Base-by-base conservation (phyloP, 1,139 yeast species). In the Pichia inconspicua region DNA sequence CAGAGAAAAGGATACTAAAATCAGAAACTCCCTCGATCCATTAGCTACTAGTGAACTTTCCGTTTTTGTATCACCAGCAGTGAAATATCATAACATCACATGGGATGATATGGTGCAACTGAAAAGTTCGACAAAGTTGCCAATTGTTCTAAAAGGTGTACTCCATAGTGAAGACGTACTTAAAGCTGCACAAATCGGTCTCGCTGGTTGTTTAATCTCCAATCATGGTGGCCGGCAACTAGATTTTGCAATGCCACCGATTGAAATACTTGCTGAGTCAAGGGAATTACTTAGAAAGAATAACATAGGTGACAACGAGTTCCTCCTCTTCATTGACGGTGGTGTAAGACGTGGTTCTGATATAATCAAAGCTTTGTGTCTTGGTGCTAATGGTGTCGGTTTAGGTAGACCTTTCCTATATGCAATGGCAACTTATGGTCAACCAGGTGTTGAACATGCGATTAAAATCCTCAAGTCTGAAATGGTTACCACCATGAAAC, bases 211-310 rank as follows among this genome's bases (percentile, higher is more conserved):
- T 39, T 75, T 83, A 0, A 60, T 83, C 32, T 81, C 88, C 7
- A 82, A 82, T 58, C 89, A 83, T 61, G 90, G 90, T 49, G 90
- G 90, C 46, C 68, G 90, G 54, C 89, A 83, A 60, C 66, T 83
- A 50, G 90, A 83, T 57, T 81, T 73, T 56, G 70, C 85, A 1
- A 74, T 77, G 58, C 81, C 87, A 0, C 86, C 89, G 11, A 68
- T 83, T 34, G 88, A 83, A 62, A 78, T 82, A 2, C 67, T 83
- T 43, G 82, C 83, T 1, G 86, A 82, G 58, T 73, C 80, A 17
- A 76, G 74, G 69, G 84, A 84, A 19, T 62, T 70, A 2, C 63
- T 82, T 67, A 75, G 69, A 59, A 60, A 77, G 62, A 64, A 68
- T 48, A 65, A 73, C 46, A 58, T 70, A 58, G 60, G 62, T 17